phyloP scores from a whole-genome alignment of 306 rosid genomes.

The Dalbergia oliveri region DNA sequence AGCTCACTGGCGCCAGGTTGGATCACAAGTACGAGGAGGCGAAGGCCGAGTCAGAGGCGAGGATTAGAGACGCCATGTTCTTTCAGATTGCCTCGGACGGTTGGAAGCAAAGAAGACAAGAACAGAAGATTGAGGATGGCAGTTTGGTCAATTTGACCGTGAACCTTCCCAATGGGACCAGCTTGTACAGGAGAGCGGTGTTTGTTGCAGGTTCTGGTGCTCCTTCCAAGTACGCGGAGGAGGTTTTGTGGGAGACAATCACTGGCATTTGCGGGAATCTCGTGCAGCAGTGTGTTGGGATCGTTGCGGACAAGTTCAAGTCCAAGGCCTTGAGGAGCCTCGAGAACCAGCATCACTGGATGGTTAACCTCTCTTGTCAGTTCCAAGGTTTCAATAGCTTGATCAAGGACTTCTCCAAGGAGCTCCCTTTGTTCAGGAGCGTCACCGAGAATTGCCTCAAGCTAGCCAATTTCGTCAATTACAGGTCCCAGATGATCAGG shows the following conservation, averaged over 20 bases:
- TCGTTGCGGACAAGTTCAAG: slow-evolving; percentile 88
- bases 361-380: slow-evolving; percentile 95
- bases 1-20: slow-evolving; percentile 63
- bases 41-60: slow-evolving; percentile 76
- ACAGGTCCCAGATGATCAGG: slow-evolving; percentile 64
- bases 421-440: slow-evolving; percentile 67
- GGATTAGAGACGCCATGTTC: slow-evolving; percentile 91
- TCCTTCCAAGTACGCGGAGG: slow-evolving; percentile 85
- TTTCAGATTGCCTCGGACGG: slow-evolving; percentile 87
- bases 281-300: slow-evolving; percentile 86
- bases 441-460: slow-evolving; percentile 73
- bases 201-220: slow-evolving; percentile 68
- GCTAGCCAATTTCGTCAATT: slow-evolving; percentile 76
- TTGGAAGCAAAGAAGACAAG: slow-evolving; percentile 61
- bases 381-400: slow-evolving; percentile 74
- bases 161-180: slow-evolving; percentile 94
- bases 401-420: slow-evolving; percentile 77
- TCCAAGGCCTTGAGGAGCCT: slow-evolving; percentile 79
- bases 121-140: slow-evolving; percentile 49
- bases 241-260: slow-evolving; percentile 88
- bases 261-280: slow-evolving; percentile 81
- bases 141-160: slow-evolving; percentile 76
- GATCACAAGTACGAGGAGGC: slow-evolving; percentile 76
- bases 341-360: slow-evolving; percentile 90
- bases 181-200: slow-evolving; percentile 78